Base-by-base conservation (phyloP, 768 basidiomycete genomes). In the Sutorius australiensis region DNA sequence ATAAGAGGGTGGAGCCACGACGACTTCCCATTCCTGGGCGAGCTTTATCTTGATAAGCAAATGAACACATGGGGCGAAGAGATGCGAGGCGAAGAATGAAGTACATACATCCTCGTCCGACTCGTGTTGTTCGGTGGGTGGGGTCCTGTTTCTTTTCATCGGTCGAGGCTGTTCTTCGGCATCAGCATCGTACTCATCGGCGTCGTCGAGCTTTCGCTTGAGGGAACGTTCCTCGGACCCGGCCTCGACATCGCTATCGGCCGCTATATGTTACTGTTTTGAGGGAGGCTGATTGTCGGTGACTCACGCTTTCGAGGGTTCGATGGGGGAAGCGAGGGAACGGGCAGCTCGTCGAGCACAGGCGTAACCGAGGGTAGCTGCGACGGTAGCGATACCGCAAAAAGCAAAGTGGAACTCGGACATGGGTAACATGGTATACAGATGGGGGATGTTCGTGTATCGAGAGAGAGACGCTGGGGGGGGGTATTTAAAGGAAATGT, bases 291-390 rank as follows among this genome's bases (percentile, higher is more conserved):
- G 59, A 59, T 41, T 67, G 58, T 58, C 60, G 57, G 62, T 52
- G 61, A 69, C 68, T 71, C 55, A 72, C 68, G 56, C 60, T 61
- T 54, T 60, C 61, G 57, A 56, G 49, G 41, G 5, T n/a, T 61
- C 51, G 59, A 52, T 53, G 28, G 57, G n/a, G 33, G 64, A 36
- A 41, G 56, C 41, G 11, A 67, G 46, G 36, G 61, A 54, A 17
- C 50, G 42, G 31, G 49, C 58, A 10, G 65, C 67, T 51, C 75
- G 77, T 46, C 80, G 77, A 19, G 77, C 69, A 55, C 74, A 82
- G 3, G 80, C 79, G 57, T 83, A 84, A 46, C 82, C 80, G 24
- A 83, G 75, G 13, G 79, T 80, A 8, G 81, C 82, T 49, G 82
- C 81, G 57, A 83, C 75, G 14, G 81, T 82, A 30, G 82, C 81